These are phyloP conservation scores for Saururus chinensis DNA, from an alignment of 164 flowering plant species.

Conservation along the genomic window DNA sequence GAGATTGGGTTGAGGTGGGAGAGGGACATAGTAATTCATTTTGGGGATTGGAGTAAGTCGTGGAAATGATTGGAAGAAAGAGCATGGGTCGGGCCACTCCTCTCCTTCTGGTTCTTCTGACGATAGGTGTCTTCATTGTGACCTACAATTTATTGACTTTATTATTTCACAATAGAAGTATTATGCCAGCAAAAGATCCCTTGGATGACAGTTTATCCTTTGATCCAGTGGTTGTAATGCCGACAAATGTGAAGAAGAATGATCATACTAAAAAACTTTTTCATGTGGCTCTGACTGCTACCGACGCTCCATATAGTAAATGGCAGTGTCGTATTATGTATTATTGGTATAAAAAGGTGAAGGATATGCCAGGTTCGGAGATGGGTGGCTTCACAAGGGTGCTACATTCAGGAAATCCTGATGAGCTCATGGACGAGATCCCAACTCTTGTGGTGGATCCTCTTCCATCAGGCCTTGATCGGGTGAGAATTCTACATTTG, in stretches of 20 bases:
- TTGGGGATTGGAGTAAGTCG: neutral
- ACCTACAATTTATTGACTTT: conserved; percentile 49
- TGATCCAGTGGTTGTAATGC: conserved; percentile 62
- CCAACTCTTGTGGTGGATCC: conserved; percentile 92
- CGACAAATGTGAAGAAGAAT: conserved; percentile 21
- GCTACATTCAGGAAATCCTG: conserved; percentile 84
- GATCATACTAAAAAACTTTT: conserved; percentile 25
- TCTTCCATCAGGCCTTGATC: conserved; percentile 75
- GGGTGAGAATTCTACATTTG: conserved; percentile 34
- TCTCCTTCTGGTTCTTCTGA: conserved; percentile 33
- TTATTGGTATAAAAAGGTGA: conserved; percentile 80
- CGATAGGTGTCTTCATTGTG: conserved; percentile 42
- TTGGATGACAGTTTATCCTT: conserved; percentile 10
- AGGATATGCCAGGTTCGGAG: conserved; percentile 73
- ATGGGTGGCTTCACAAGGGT: conserved; percentile 92
- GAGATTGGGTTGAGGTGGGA: neutral
- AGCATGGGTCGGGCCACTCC: conserved; percentile 35
- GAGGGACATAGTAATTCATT: neutral
- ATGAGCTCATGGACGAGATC: conserved; percentile 82
- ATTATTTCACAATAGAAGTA: conserved; percentile 29
- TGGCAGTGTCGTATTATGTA: conserved; percentile 98
- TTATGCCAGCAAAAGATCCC: conserved; percentile 5
- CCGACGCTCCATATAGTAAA: conserved; percentile 76
- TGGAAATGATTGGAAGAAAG: conserved; percentile 2
- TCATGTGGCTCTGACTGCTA: conserved; percentile 89